Conservation (phyloP, 2,329 filamentous ascomycete genomes). For the Cytospora mali region DNA sequence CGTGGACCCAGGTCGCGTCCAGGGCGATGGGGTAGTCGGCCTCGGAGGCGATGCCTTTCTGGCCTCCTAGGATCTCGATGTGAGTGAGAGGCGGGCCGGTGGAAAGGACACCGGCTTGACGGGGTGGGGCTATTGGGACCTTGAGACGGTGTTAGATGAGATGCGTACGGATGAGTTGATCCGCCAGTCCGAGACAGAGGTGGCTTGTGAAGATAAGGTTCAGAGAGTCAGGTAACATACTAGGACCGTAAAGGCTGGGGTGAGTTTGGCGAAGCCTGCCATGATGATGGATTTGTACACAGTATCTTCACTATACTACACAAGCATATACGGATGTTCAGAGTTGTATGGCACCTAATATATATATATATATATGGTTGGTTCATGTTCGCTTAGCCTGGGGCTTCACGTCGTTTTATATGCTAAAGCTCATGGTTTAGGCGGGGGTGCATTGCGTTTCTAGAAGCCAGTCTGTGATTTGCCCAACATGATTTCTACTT, state of each 20-base stretch:
- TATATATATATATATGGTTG: neutral
- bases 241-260: conserved; percentile 44
- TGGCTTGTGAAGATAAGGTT: neutral
- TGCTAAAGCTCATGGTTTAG: neutral
- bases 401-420: neutral
- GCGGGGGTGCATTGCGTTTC: neutral
- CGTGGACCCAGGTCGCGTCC: conserved; percentile 43
- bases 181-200: neutral
- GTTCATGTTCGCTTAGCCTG: neutral
- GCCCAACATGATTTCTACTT: too few relatives aligned
- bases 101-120: conserved; percentile 35
- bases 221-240: conserved; percentile 29
- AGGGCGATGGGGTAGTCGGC: conserved; percentile 42
- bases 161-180: neutral
- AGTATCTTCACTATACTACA: neutral
- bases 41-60: conserved; percentile 40
- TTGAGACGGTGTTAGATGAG: conserved; percentile 22
- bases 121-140: conserved; percentile 36
- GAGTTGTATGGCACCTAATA: neutral
- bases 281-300: conserved; percentile 31
- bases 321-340: neutral
- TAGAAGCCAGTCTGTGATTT: neutral
- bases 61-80: conserved; percentile 33
- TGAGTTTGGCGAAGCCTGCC: conserved; percentile 43
- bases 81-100: conserved; percentile 37